Percentiles rank a stretch among this genome's conserved stretches.
Conservation (phyloP, 257 asterid species). For the Nyctanthes arbortristis region DNA sequence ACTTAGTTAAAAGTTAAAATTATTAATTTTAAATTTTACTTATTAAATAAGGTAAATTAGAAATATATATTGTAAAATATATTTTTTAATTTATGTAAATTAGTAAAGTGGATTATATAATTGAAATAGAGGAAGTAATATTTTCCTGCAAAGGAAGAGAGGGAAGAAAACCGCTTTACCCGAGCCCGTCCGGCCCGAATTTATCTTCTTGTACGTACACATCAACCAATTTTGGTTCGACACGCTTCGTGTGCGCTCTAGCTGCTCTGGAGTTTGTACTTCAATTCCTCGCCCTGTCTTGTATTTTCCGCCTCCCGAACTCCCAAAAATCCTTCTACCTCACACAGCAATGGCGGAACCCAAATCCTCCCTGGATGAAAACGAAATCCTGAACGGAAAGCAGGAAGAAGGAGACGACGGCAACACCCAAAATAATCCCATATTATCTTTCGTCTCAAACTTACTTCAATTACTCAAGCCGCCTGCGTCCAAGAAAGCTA, state of each 20-base stretch:
- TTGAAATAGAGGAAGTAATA: too few relatives aligned
- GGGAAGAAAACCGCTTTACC: too few relatives aligned
- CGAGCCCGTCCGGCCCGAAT: background rate
- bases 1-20: too few relatives aligned
- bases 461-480: conserved; percentile 46
- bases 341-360: conserved; percentile 12
- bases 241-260: background rate
- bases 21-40: too few relatives aligned
- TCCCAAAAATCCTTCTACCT: background rate
- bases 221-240: background rate
- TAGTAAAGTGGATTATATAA: too few relatives aligned
- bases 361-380: background rate
- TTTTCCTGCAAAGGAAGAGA: too few relatives aligned
- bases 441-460: conserved; percentile 43
- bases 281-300: background rate
- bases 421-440: conserved; percentile 42
- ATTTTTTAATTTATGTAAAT: too few relatives aligned
- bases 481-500: conserved; percentile 36
- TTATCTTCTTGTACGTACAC: background rate
- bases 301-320: background rate
- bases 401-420: background rate
- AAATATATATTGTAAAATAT: too few relatives aligned
- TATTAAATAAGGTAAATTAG: too few relatives aligned
- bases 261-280: background rate
- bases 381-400: background rate